These are phyloP conservation scores for Ceratorhiza oryzae-sativae DNA, from an alignment of 1,284 basidiomycete genomes.

Conservation along the genomic window DNA sequence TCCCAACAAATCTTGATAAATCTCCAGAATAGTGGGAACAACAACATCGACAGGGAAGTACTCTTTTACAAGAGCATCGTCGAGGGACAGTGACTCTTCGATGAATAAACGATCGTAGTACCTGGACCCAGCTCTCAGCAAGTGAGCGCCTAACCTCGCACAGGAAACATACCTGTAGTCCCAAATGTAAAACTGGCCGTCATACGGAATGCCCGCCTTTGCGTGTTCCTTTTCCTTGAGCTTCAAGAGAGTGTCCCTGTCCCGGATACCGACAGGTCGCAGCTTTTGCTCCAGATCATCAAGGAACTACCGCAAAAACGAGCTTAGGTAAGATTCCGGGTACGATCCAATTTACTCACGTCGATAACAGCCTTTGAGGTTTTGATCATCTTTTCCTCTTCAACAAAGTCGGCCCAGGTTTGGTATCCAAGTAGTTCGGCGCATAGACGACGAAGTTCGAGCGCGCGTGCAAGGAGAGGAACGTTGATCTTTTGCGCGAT, in stretches of 20 bases:
- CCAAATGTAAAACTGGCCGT: conserved; percentile 74
- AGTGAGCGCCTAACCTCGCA: no score
- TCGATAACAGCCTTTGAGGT: conserved; percentile 63
- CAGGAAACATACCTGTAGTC: conserved; percentile 57
- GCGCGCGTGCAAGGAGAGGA: conserved; percentile 67
- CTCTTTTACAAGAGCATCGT: conserved; percentile 80
- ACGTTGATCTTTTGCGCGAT: conserved; percentile 60
- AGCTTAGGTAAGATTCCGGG: neutral
- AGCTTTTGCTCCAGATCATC: conserved; percentile 75
- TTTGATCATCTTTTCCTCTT: conserved; percentile 87
- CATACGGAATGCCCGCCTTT: conserved; percentile 63
- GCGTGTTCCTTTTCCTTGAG: conserved; percentile 76
- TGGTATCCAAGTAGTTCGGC: conserved; percentile 71
- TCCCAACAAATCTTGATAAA: conserved; percentile 80
- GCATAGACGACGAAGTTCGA: conserved; percentile 72
- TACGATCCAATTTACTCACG: conserved; percentile 49
- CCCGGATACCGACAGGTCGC: conserved; percentile 71
- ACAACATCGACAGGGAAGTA: conserved; percentile 85
- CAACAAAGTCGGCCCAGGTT: conserved; percentile 83
- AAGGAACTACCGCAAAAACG: conserved; percentile 59
- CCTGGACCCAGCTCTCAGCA: conserved; percentile 46
- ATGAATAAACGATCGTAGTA: conserved; percentile 77
- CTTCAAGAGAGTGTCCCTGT: conserved; percentile 67
- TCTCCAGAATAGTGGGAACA: conserved; percentile 77
- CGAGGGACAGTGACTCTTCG: conserved; percentile 69